Percentiles rank a stretch among this genome's conserved stretches.
Conservation (phyloP, 2,329 filamentous ascomycete species). For the Ilyonectria mors-panacis region DNA sequence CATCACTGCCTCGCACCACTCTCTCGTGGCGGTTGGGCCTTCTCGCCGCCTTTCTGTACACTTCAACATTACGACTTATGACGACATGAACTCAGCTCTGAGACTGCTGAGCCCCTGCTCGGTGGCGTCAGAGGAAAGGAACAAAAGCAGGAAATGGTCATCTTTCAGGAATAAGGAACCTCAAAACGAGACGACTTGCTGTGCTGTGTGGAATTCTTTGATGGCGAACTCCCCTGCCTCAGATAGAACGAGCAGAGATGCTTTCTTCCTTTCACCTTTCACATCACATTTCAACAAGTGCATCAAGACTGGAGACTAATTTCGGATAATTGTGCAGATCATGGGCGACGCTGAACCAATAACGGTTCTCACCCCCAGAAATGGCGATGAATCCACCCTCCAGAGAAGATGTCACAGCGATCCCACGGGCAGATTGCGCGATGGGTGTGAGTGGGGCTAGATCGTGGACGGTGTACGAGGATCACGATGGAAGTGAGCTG, state of each 20-base stretch:
- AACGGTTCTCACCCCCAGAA: constrained; percentile 36
- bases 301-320: constrained; percentile 58
- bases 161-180: constrained; percentile 25
- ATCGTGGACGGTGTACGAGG: constrained; percentile 24
- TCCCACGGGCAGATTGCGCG: constrained; percentile 3
- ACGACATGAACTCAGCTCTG: constrained; percentile 42
- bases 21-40: constrained; percentile 4
- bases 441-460: constrained; percentile 35
- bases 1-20: background rate
- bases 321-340: constrained; percentile 59
- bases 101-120: constrained; percentile 33
- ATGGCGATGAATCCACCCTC: constrained; percentile 26
- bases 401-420: constrained; percentile 10
- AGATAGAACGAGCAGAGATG: constrained; percentile 49
- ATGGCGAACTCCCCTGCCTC: constrained; percentile 41
- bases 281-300: constrained; percentile 39
- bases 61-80: constrained; percentile 44
- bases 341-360: constrained; percentile 52
- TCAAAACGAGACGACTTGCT: constrained; percentile 35
- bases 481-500: constrained; percentile 16
- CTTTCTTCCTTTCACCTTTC: constrained; percentile 35
- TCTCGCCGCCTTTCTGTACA: constrained; percentile 16
- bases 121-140: constrained; percentile 26
- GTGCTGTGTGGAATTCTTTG: constrained; percentile 48
- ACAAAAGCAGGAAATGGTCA: constrained; percentile 16